Evolutionary conservation across 75 land plant genomes (phyloP), one percentile per base, ranked within the genome.

Genomic region (Pseudotsuga menziesii): DNA sequence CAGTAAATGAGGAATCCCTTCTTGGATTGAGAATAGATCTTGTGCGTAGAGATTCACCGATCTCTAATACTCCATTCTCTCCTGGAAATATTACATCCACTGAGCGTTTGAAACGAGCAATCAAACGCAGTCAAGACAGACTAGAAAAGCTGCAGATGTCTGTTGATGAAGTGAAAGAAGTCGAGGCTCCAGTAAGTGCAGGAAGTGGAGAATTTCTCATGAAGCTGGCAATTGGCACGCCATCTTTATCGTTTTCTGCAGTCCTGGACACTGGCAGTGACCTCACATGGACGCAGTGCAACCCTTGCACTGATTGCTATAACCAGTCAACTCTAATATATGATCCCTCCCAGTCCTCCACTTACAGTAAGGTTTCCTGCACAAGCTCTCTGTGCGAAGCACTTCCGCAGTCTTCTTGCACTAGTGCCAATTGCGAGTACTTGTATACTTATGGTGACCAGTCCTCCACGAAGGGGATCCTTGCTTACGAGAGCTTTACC

Each of bases 241-340:
- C 82, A n/a, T 39, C 73, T 11, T 17, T 26, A 1, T 8, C 57
- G 2, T 15, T 61, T 35, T 66, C 67, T 56, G 61, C 66, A 16
- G 79, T 81, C 12, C 23, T 75, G 72, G 82, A 81, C 78, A 81
- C 82, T 2, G 82, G 82, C 17, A 81, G 82, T 57, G 85, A 83
- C 66, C 17, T 83, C 16, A 57, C 81, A 16, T 79, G 82, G 85
- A 63, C 81, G 0, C 85, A 83, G 36, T 83, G 85, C 78, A 22
- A 57, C 5, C 85, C 85, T 29, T 83, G 85, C 62, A 14, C 17
- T 1, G 58, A 56, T 39, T 83, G 85, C 61, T 83, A 61, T 56
- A 29, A 29, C 1, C 32, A 29, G 32, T 29, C 32, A 29, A 29
- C 32, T 29, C 32, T 1, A 29, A 29, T 29, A 29, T 29, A 29